Percentiles rank a stretch among this genome's conserved stretches.
Conservation (phyloP, 768 basidiomycete genomes). For the Collybia sp. region DNA sequence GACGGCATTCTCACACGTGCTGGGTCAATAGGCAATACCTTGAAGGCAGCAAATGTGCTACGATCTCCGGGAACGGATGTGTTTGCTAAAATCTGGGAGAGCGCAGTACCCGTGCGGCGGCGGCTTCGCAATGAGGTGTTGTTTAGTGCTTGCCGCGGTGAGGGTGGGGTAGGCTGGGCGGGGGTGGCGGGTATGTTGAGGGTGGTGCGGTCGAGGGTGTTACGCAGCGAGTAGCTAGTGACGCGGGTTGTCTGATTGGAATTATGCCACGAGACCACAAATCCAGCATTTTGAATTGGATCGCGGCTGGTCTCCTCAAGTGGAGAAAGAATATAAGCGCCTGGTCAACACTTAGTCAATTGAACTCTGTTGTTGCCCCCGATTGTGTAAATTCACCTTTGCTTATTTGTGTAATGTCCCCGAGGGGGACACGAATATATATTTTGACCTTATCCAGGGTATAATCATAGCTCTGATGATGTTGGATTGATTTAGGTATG, state of each 20-base stretch:
- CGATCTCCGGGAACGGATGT: slow-evolving; percentile 27
- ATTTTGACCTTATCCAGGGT: slow-evolving; percentile 86
- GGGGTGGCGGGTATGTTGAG: slow-evolving; percentile 12
- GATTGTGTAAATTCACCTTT: slow-evolving; percentile 52
- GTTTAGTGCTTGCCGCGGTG: slow-evolving; percentile 8
- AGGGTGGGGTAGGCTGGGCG: slow-evolving; percentile 7
- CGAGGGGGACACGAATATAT: slow-evolving; percentile 86
- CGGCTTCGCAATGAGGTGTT: slow-evolving; percentile 5
- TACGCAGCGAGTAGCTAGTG: slow-evolving; percentile 83
- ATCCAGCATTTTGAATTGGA: slow-evolving; percentile 83
- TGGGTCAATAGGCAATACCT: slow-evolving; percentile 71
- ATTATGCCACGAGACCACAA: slow-evolving; percentile 76
- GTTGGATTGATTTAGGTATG: slow-evolving; percentile 6
- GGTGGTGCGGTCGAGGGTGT: slow-evolving; percentile 38
- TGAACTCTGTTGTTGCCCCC: slow-evolving; percentile 1
- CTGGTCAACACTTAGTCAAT: slow-evolving; percentile 31
- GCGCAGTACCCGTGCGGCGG: slow-evolving; percentile 10
- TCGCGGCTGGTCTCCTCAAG: slow-evolving; percentile 91
- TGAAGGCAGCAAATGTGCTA: slow-evolving; percentile 68
- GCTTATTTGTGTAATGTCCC: slow-evolving; percentile 68
- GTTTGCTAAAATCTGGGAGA: slow-evolving; percentile 32
- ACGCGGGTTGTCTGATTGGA: slow-evolving; percentile 69
- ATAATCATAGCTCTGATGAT: slow-evolving; percentile 83
- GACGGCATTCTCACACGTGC: slow-evolving; percentile 43
- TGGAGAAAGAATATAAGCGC: slow-evolving; percentile 93